phyloP scores from a whole-genome alignment of 345 rosid genomes.

The Eucalyptus tenuipes region DNA sequence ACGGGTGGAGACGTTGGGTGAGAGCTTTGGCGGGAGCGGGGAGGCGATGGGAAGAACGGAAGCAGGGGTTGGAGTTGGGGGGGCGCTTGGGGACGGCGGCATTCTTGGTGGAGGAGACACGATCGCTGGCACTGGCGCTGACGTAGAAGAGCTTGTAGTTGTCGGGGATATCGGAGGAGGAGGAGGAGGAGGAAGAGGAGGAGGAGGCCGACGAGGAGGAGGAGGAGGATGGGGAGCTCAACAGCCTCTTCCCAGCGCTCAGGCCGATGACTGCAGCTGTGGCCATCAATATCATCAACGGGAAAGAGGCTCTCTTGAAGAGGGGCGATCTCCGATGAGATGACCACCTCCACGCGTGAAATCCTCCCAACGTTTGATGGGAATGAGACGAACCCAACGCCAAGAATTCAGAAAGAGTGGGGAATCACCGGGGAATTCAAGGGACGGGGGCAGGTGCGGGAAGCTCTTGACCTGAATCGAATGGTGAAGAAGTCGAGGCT shows the following conservation, averaged over 20 bases:
- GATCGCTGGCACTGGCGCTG: not conserved
- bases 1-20: conserved; percentile 37
- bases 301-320: not conserved
- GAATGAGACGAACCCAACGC: not conserved
- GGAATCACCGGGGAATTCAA: not conserved
- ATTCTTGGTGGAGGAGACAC: not conserved
- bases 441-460: not conserved
- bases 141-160: conserved; percentile 22
- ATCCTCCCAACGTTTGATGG: not conserved
- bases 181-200: conserved; percentile 2
- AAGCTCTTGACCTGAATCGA: not conserved
- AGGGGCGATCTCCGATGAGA: not conserved
- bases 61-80: conserved; percentile 26
- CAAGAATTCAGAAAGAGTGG: not conserved
- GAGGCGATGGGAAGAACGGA: conserved; percentile 25
- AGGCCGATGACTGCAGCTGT: conserved; percentile 80
- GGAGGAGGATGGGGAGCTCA: conserved; percentile 41
- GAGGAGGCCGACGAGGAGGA: conserved; percentile 8
- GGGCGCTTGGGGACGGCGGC: not conserved
- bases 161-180: conserved; percentile 31
- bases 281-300: conserved; percentile 33
- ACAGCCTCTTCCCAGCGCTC: conserved; percentile 60
- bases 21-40: conserved; percentile 40
- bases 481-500: not conserved
- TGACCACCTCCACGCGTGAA: not conserved